Base-by-base conservation (phyloP, 257 asterid species). In the Coffea canephora region DNA sequence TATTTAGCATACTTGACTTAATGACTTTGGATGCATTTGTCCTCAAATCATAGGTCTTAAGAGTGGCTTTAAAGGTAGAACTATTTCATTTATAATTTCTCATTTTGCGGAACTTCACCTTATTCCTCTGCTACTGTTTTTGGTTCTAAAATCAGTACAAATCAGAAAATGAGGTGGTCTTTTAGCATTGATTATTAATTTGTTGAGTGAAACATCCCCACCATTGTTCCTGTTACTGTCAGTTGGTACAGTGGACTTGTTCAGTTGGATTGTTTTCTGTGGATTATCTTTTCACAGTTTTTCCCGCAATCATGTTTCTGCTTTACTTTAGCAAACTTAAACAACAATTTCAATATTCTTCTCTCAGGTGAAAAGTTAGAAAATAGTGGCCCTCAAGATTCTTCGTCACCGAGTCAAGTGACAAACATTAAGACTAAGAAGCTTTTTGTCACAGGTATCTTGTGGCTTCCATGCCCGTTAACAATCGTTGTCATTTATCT, bases 391-490 rank as follows among this genome's bases (percentile, higher is more conserved):
- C 67, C 84, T 6, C 81, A 77, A 80, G 86, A 85, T 81, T 83
- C 89, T 74, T 79, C 91, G 61, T 84, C 85, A 49, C 71, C 89
- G 52, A 87, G 71, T 76, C 82, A 55, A 73, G 82, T 91, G 55
- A 75, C 85, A 79, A 82, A 88, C 82, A 74, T 92, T 79, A 87
- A 75, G 83, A 92, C 98, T n/a, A 95, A 95, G 94, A 95, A 91
- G 90, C 91, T 95, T 85, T 95, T 95, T 71, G 87, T 95, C 54
- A 93, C 99, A 46, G 99, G 99, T 93, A 86, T 25, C 80, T 78
- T 61, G 77, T 84, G 70, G 68, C 77, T 78, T 15, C 72, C 23
- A 36, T 70, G 9, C 19, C 49, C 16, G 34, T 54, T 68, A 12
- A 62, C 23, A 19, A 15, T 48, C 36, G 69, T 19, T 45, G 4